Evolutionary conservation across 768 basidiomycete genomes (phyloP).

Genomic region (Tylopilus vinaceipallidus): DNA sequence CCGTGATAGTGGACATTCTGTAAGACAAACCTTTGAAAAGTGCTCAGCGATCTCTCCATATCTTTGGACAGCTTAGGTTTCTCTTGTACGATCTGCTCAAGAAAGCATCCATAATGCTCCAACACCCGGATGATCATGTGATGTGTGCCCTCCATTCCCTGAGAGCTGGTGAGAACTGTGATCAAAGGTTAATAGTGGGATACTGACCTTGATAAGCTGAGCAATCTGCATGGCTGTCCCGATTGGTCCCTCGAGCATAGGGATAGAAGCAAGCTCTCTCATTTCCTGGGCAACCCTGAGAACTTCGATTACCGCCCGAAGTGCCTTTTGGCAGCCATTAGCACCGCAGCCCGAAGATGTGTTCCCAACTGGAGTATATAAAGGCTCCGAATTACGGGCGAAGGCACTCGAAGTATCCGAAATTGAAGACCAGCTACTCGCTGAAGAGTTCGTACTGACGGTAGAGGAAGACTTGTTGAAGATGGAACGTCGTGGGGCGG

Average conservation of each 20-base stretch:
- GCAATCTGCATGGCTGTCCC: conserved; percentile 10
- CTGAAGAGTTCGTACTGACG: no score
- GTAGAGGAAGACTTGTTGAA: no score
- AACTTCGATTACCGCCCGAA: neutral
- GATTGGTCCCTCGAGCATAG: conserved; percentile 9
- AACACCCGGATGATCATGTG: conserved; percentile 11
- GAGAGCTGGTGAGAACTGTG: neutral
- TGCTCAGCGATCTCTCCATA: conserved; percentile 1
- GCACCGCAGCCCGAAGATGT: conserved; percentile 4
- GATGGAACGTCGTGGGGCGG: no score
- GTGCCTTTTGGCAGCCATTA: neutral
- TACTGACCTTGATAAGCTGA: conserved; percentile 4
- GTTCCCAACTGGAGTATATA: neutral
- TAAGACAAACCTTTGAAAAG: conserved; percentile 10
- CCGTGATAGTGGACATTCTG: no score
- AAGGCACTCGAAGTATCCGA: neutral
- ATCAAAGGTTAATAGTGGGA: neutral
- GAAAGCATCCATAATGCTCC: conserved; percentile 13
- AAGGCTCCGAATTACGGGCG: neutral
- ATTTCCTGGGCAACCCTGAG: conserved; percentile 6
- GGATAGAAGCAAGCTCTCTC: conserved; percentile 1
- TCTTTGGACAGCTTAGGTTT: neutral
- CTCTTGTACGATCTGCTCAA: conserved; percentile 5
- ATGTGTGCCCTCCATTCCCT: conserved; percentile 14
- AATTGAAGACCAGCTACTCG: no score